phyloP scores from a whole-genome alignment of 305 asterid genomes.

The Solanum hybrid region DNA sequence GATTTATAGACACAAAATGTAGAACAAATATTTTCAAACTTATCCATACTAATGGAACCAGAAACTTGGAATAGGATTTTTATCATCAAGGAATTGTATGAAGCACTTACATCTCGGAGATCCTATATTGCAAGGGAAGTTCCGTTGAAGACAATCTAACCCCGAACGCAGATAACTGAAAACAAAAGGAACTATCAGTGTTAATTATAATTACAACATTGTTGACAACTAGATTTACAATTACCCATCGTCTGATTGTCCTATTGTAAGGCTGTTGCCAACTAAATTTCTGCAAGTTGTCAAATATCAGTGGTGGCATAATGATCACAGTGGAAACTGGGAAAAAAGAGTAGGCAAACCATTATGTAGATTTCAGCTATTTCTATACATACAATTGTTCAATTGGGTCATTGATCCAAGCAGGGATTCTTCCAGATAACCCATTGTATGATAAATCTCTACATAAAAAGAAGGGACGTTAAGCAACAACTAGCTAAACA shows the following conservation, averaged over 20 bases:
- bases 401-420: conserved; percentile 34
- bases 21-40: background rate
- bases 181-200: background rate
- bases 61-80: background rate
- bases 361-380: background rate
- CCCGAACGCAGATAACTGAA: conserved; percentile 43
- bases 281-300: conserved; percentile 53
- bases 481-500: background rate
- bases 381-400: conserved; percentile 45
- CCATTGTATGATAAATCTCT: conserved; percentile 83
- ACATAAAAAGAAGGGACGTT: conserved; percentile 11
- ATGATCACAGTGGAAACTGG: background rate
- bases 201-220: background rate
- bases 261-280: conserved; percentile 54
- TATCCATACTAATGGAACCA: conserved; percentile 5
- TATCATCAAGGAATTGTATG: background rate
- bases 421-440: conserved; percentile 60
- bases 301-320: conserved; percentile 5
- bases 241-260: conserved; percentile 41
- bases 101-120: conserved; percentile 36
- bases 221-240: background rate
- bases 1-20: background rate
- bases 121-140: conserved; percentile 52
- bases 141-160: conserved; percentile 53
- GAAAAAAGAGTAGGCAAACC: background rate